Conservation (phyloP, 2,329 filamentous ascomycete genomes). For the Pyricularia pennisetigena region DNA sequence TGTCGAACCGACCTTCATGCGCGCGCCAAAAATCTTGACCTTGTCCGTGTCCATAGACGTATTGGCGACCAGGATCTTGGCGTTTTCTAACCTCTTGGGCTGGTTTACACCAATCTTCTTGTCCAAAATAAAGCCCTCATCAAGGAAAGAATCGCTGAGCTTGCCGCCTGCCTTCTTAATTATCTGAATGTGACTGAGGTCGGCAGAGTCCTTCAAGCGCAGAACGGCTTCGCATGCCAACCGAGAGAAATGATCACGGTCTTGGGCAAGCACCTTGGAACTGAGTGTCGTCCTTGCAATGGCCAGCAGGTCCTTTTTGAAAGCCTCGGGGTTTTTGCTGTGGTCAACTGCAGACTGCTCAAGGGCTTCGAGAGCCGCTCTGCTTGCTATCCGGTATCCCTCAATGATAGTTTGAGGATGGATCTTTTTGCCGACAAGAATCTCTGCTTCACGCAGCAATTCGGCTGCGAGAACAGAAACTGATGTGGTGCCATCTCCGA, state of each 20-base stretch:
- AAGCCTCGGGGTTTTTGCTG: conserved; percentile 71
- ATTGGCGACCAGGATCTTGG: conserved; percentile 96
- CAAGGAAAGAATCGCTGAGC: conserved; percentile 92
- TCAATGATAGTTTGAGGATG: conserved; percentile 99
- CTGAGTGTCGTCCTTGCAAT: conserved; percentile 94
- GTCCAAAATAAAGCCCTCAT: conserved; percentile 96
- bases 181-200: conserved; percentile 96
- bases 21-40: conserved; percentile 97
- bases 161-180: conserved; percentile 99
- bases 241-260: conserved; percentile 82
- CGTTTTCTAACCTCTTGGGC: conserved; percentile 93
- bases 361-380: conserved; percentile 75
- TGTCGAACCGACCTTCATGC: conserved; percentile 92
- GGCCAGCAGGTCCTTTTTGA: conserved; percentile 79
- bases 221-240: conserved; percentile 88
- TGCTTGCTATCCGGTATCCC: conserved; percentile 93
- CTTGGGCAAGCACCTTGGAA: conserved; percentile 93
- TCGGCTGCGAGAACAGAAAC: conserved; percentile 93
- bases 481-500: conserved; percentile 97
- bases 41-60: conserved; percentile 99
- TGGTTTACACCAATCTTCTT: conserved; percentile 99
- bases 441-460: conserved; percentile 90
- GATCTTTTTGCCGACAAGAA: conserved; percentile 95
- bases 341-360: conserved; percentile 82
- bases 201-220: conserved; percentile 78